A percentile compares a stretch with the other conserved stretches of the same genome.
phyloP scores from a whole-genome alignment of 257 asterid genomes.

The Jacaranda copaia region DNA sequence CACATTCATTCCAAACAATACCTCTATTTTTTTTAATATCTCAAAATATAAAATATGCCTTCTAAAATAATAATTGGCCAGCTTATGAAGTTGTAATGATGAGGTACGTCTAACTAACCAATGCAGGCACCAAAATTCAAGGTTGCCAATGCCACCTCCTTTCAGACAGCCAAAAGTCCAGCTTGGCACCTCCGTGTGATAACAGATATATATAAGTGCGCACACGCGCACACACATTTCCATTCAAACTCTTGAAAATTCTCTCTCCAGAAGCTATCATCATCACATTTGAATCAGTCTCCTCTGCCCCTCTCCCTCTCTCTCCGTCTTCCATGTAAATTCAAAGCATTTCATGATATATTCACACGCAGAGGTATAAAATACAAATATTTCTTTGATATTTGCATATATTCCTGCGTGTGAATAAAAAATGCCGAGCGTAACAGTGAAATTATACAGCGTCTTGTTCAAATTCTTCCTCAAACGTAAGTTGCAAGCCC shows the following conservation, averaged over 20 bases:
- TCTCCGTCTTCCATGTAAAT: slow-evolving; percentile 26
- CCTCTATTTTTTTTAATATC: no score
- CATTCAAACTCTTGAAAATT: slow-evolving; percentile 38
- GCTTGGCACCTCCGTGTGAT: slow-evolving; percentile 36
- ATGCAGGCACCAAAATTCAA: slow-evolving; percentile 25
- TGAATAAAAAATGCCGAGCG: slow-evolving; percentile 67
- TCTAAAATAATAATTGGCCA: background rate
- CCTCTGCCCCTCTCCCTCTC: background rate
- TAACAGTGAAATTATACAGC: slow-evolving; percentile 68
- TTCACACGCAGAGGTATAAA: slow-evolving; percentile 28
- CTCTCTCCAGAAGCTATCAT: slow-evolving; percentile 45
- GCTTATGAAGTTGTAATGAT: background rate
- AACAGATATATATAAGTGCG: background rate
- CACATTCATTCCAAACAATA: no score
- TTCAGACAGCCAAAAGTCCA: slow-evolving; percentile 35
- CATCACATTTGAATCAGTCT: slow-evolving; percentile 46
- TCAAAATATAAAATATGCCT: no score
- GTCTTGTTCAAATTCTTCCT: slow-evolving; percentile 73
- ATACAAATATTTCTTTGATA: background rate
- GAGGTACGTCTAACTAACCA: background rate
- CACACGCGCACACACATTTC: background rate
- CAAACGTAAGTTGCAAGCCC: slow-evolving; percentile 62
- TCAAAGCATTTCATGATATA: slow-evolving; percentile 25
- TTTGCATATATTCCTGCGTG: slow-evolving; percentile 30
- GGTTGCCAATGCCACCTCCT: slow-evolving; percentile 16